Conservation (phyloP, 1,284 basidiomycete genomes). For the Xerocomus subilludens region DNA sequence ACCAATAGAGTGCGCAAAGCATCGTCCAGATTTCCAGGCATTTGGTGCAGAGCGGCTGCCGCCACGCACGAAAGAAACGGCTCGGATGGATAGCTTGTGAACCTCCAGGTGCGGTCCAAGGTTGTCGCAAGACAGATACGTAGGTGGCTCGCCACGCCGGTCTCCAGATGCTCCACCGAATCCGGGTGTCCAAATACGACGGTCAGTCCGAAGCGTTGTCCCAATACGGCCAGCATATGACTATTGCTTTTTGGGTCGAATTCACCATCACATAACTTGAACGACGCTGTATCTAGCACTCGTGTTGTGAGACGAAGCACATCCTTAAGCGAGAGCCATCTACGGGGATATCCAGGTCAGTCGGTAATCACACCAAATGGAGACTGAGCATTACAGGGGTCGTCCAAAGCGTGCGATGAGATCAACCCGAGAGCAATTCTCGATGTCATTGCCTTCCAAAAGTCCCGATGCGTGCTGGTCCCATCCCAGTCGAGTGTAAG, state of each 20-base stretch:
- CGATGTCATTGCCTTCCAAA: neutral
- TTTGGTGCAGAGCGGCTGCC: neutral
- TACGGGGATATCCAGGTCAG: no score
- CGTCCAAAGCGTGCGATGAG: constrained; percentile 11
- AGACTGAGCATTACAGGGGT: neutral
- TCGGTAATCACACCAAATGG: no score
- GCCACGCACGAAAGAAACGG: constrained; percentile 32
- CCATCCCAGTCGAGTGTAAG: constrained; percentile 21
- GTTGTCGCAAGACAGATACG: constrained; percentile 19
- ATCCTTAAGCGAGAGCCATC: no score
- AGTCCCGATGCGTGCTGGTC: neutral
- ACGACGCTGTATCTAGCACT: neutral
- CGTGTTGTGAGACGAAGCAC: no score
- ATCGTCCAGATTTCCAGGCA: no score
- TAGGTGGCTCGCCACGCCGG: constrained; percentile 29
- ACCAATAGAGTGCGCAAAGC: neutral
- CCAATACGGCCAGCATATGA: constrained; percentile 23
- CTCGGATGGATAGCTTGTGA: constrained; percentile 31
- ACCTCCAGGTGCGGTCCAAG: constrained; percentile 20
- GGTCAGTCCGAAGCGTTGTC: constrained; percentile 28
- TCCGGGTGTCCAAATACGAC: constrained; percentile 21
- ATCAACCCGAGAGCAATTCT: neutral
- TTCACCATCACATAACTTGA: neutral
- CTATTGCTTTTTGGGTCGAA: neutral
- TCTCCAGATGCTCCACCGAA: constrained; percentile 18